Evolutionary conservation across 495 filamentous ascomycete genomes (phyloP).

Genomic region (Aspergillus campestris): DNA sequence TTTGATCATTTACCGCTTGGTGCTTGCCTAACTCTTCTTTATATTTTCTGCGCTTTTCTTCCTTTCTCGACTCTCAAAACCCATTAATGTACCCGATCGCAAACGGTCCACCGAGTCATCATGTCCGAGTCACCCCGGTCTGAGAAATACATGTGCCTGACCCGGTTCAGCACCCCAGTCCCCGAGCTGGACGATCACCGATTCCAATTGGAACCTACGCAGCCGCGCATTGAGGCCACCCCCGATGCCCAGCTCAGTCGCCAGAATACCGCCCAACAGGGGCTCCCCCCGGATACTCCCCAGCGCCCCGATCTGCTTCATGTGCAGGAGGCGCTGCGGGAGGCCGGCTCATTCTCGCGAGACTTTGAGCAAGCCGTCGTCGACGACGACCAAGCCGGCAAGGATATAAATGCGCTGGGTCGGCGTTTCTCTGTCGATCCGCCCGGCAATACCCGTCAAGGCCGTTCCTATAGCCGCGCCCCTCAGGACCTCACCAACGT

Average conservation of each 20-base stretch:
- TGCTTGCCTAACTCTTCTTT: too few relatives aligned
- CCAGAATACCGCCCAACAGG: slow-evolving; percentile 29
- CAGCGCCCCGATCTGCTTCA: slow-evolving; percentile 42
- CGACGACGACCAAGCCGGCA: slow-evolving; percentile 61
- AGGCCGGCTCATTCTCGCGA: slow-evolving; percentile 45
- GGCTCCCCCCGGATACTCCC: slow-evolving; percentile 17
- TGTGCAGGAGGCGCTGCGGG: slow-evolving; percentile 38
- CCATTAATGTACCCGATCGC: too few relatives aligned
- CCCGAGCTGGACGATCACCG: slow-evolving; percentile 92
- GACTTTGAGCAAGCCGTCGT: slow-evolving; percentile 76
- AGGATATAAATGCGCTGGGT: slow-evolving; percentile 33
- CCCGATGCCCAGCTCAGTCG: slow-evolving; percentile 26
- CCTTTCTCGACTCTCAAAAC: too few relatives aligned
- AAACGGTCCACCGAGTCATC: slow-evolving; percentile 1
- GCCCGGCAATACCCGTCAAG: slow-evolving; percentile 26
- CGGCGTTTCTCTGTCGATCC: slow-evolving; percentile 35
- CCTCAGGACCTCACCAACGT: slow-evolving; percentile 36
- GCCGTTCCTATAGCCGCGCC: slow-evolving; percentile 30
- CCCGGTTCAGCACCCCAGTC: slow-evolving; percentile 67
- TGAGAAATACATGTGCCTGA: slow-evolving; percentile 46
- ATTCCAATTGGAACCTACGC: slow-evolving; percentile 56
- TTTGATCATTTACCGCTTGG: background rate
- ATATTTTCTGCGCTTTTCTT: too few relatives aligned
- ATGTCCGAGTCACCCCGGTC: slow-evolving; percentile 62
- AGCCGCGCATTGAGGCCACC: slow-evolving; percentile 52